Percentiles rank a stretch among this genome's conserved stretches.
Evolutionary conservation across 2,329 filamentous ascomycete genomes (phyloP).

Genomic region (Aspergillus novoparasiticus): DNA sequence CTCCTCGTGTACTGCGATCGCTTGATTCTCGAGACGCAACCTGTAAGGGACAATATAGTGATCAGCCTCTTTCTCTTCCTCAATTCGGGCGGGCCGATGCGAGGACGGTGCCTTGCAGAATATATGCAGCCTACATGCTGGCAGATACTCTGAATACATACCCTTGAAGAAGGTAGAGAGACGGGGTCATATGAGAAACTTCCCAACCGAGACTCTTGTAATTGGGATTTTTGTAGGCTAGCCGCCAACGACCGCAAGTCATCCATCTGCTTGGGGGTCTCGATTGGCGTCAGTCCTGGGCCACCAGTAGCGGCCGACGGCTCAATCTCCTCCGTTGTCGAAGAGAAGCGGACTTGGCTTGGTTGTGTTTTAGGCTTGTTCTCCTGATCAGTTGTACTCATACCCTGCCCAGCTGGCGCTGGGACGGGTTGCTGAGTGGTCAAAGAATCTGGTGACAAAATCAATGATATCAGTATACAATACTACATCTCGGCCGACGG

Average conservation of each 20-base stretch:
- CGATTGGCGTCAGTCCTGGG: conserved; percentile 17
- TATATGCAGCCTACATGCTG: background rate
- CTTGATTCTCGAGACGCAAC: conserved; percentile 59
- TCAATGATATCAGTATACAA: conserved; percentile 12
- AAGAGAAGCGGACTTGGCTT: conserved; percentile 68
- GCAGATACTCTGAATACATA: conserved; percentile 32
- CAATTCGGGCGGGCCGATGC: conserved; percentile 6
- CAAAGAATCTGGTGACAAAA: conserved; percentile 19
- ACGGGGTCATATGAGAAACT: conserved; percentile 89
- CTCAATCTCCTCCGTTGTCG: conserved; percentile 70
- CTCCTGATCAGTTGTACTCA: conserved; percentile 28
- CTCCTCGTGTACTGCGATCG: conserved; percentile 58
- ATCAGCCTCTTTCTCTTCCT: conserved; percentile 12
- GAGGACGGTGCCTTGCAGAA: conserved; percentile 1
- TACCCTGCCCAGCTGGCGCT: conserved; percentile 23
- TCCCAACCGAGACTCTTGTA: conserved; percentile 81
- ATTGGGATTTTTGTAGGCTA: conserved; percentile 70
- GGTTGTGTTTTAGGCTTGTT: conserved; percentile 34
- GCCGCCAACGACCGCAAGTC: conserved; percentile 72
- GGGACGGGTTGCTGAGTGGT: conserved; percentile 24
- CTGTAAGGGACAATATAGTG: conserved; percentile 26
- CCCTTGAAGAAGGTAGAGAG: conserved; percentile 68
- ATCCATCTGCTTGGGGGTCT: conserved; percentile 51
- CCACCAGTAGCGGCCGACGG: conserved; percentile 40
- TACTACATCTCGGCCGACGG: conserved; percentile 2